Conservation (phyloP, 2,329 filamentous ascomycete genomes). For the Lizonia empirigonia region DNA sequence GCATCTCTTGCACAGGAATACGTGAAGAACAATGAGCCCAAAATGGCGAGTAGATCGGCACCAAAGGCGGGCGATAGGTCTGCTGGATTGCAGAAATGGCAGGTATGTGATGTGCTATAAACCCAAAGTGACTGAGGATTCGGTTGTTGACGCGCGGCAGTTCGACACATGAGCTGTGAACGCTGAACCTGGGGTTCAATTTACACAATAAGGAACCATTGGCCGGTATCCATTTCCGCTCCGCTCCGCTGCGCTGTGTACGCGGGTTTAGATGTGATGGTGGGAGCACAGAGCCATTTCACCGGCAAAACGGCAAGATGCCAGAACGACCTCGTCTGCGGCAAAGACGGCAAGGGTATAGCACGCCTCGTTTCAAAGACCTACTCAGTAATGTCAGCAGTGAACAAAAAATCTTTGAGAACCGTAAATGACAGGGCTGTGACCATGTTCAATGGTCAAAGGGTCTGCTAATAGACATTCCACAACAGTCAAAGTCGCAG, state of each 20-base stretch:
- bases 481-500: no score
- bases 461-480: no score
- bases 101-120: constrained; percentile 29
- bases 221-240: neutral
- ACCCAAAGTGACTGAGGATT: neutral
- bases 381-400: neutral
- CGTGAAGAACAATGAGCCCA: constrained; percentile 46
- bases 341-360: constrained; percentile 1
- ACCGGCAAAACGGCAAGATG: constrained; percentile 12
- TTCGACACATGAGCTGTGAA: constrained; percentile 13
- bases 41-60: constrained; percentile 44
- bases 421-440: no score
- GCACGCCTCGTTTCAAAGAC: neutral
- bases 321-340: neutral
- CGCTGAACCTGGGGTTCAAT: no score
- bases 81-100: constrained; percentile 50
- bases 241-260: neutral
- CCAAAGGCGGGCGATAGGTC: constrained; percentile 41
- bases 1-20: constrained; percentile 48
- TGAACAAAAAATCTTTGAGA: neutral
- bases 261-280: neutral
- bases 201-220: neutral
- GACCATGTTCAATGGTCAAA: no score
- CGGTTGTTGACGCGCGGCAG: neutral
- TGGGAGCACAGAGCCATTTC: constrained; percentile 8